Percentiles rank a stretch among this genome's conserved stretches.
Evolutionary conservation across 2,329 filamentous ascomycete genomes (phyloP).

Genomic region (Ophiostoma fasciatum): DNA sequence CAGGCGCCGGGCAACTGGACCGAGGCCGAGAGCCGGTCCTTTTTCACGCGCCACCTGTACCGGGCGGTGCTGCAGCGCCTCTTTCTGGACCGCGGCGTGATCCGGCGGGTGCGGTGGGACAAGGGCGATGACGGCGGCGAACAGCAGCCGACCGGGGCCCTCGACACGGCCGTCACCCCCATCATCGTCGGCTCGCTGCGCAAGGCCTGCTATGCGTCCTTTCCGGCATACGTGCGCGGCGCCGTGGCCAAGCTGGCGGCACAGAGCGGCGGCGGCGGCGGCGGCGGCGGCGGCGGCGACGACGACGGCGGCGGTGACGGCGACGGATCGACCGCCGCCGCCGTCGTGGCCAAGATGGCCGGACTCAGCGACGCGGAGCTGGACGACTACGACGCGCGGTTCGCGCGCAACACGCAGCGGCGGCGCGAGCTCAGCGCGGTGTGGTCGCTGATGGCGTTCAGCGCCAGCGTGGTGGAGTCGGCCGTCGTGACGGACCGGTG

Average conservation of each 20-base stretch:
- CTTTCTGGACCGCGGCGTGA: slow-evolving; percentile 72
- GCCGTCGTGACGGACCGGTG: slow-evolving; percentile 84
- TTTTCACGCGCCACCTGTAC: slow-evolving; percentile 90
- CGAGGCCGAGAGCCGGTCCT: slow-evolving; percentile 60
- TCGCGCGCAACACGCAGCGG: slow-evolving; percentile 30
- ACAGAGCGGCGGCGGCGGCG: slow-evolving; percentile 9
- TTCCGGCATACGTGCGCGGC: slow-evolving; percentile 64
- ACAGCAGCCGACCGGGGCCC: slow-evolving; percentile 18
- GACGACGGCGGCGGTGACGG: slow-evolving; percentile 24
- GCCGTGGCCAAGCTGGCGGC: slow-evolving; percentile 56
- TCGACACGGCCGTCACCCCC: slow-evolving; percentile 52
- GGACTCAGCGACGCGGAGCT: slow-evolving; percentile 64
- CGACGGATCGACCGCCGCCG: slow-evolving; percentile 2
- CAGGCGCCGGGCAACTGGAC: slow-evolving; percentile 94
- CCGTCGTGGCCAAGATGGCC: slow-evolving; percentile 39
- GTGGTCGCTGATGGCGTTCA: slow-evolving; percentile 95
- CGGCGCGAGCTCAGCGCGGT: slow-evolving; percentile 74
- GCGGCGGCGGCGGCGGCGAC: slow-evolving; percentile 18
- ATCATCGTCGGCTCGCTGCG: slow-evolving; percentile 76
- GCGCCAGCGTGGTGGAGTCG: slow-evolving; percentile 75
- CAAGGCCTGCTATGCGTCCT: slow-evolving; percentile 64
- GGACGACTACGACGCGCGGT: slow-evolving; percentile 50
- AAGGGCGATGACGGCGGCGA: slow-evolving; percentile 10
- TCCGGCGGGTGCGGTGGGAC: slow-evolving; percentile 44
- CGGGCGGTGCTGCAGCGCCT: slow-evolving; percentile 81